Evolutionary conservation across 495 filamentous ascomycete species (phyloP).

Genomic region (Neurospora tetraspora): DNA sequence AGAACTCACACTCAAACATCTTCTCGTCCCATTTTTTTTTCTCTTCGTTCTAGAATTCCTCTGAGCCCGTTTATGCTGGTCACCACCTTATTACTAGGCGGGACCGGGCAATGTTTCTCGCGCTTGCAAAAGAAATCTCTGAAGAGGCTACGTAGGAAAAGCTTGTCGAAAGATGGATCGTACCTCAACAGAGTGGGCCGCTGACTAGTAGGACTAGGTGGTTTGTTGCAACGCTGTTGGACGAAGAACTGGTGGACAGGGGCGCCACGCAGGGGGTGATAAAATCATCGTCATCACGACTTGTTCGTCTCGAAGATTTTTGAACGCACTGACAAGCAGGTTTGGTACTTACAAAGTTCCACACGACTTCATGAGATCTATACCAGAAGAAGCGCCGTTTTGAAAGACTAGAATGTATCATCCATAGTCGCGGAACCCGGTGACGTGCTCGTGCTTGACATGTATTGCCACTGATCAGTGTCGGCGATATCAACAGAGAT

Average conservation of each 20-base stretch:
- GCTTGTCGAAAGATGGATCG: background rate
- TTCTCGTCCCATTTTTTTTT: background rate
- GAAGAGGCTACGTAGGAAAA: background rate
- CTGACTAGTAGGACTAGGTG: background rate
- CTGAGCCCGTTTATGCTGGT: background rate
- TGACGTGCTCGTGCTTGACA: background rate
- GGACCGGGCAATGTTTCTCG: background rate
- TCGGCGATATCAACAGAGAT: background rate
- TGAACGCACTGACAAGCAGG: background rate
- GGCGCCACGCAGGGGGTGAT: background rate
- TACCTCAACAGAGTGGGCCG: background rate
- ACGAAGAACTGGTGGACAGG: background rate
- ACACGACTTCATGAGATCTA: background rate
- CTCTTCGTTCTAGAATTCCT: background rate
- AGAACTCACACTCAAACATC: background rate
- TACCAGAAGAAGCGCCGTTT: background rate
- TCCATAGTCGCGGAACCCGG: background rate
- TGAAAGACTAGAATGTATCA: background rate
- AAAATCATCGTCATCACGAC: background rate
- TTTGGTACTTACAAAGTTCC: background rate
- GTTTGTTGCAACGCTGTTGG: background rate
- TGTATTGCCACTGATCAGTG: background rate
- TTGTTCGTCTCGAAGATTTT: background rate
- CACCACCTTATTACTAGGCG: background rate
- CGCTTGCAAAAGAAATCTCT: background rate